A percentile compares a stretch with the other conserved stretches of the same genome.
Evolutionary conservation across 495 filamentous ascomycete genomes (phyloP).

Genomic region (Immersiella caudata): DNA sequence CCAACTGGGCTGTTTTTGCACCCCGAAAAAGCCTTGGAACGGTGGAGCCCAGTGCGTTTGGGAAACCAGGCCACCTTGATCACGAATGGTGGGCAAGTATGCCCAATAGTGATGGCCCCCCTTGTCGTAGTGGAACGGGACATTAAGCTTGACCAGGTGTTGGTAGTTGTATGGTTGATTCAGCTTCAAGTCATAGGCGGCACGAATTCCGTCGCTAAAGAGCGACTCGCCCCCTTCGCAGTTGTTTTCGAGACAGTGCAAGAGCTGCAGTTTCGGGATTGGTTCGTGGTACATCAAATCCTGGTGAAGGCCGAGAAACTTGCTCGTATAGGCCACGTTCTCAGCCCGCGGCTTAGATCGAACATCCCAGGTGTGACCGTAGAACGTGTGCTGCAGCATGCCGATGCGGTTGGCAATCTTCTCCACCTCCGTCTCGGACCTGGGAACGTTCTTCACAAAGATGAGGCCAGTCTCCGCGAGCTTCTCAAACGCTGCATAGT

Average conservation of each 20-base stretch:
- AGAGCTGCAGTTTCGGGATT: slow-evolving; percentile 77
- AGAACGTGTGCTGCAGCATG: slow-evolving; percentile 77
- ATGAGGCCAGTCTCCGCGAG: slow-evolving; percentile 67
- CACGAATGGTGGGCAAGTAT: slow-evolving; percentile 54
- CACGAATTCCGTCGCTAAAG: slow-evolving; percentile 72
- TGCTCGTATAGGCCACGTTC: slow-evolving; percentile 88
- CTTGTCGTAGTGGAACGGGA: slow-evolving; percentile 73
- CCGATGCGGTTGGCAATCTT: slow-evolving; percentile 73
- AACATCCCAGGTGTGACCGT: slow-evolving; percentile 89
- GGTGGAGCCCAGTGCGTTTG: slow-evolving; percentile 68
- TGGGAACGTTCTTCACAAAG: slow-evolving; percentile 71
- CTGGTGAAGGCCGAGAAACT: slow-evolving; percentile 83
- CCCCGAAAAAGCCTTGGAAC: slow-evolving; percentile 36
- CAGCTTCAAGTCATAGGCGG: slow-evolving; percentile 51
- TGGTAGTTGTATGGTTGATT: slow-evolving; percentile 30
- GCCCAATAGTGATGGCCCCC: slow-evolving; percentile 59
- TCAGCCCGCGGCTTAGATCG: slow-evolving; percentile 72
- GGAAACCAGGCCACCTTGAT: slow-evolving; percentile 18
- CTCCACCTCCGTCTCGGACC: slow-evolving; percentile 63
- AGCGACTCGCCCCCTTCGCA: slow-evolving; percentile 77
- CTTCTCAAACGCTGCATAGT: slow-evolving; percentile 56
- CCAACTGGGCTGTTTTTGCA: no score
- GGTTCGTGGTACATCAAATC: slow-evolving; percentile 86
- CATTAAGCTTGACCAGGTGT: slow-evolving; percentile 45
- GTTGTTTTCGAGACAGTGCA: slow-evolving; percentile 81